Percentiles rank a stretch among this genome's conserved stretches.
Evolutionary conservation across 345 rosid genomes (phyloP).

Genomic region (Citrus australasica): DNA sequence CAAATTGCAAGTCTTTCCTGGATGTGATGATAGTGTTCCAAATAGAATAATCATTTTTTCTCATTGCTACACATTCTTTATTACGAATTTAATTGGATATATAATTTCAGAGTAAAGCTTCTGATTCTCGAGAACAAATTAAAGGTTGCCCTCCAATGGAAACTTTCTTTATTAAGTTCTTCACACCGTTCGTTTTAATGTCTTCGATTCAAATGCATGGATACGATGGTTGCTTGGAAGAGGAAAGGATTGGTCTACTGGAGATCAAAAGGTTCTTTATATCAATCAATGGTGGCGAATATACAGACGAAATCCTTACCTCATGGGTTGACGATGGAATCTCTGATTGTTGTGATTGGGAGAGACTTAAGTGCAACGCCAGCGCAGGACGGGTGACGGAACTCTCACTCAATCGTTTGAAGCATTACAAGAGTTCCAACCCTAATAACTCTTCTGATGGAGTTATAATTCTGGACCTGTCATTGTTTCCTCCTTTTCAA

Average conservation of each 20-base stretch:
- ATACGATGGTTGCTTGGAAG: neutral
- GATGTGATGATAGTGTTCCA: no score
- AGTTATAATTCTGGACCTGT: neutral
- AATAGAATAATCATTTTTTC: no score
- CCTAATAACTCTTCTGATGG: no score
- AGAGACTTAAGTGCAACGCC: constrained; percentile 12
- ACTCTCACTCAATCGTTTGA: neutral
- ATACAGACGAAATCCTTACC: neutral
- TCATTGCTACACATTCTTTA: no score
- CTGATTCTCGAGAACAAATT: no score
- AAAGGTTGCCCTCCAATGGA: no score
- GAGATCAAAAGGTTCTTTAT: constrained; percentile 14
- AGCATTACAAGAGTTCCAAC: no score
- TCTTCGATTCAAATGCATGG: neutral
- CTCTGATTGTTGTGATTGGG: constrained; percentile 5
- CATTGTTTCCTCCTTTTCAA: constrained; percentile 11
- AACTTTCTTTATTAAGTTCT: no score
- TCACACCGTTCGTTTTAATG: neutral
- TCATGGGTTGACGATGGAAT: constrained; percentile 12
- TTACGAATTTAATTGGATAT: no score
- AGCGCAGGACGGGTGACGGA: neutral
- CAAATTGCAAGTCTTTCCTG: no score
- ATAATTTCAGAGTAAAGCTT: no score
- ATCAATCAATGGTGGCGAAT: neutral
- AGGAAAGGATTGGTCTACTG: constrained; percentile 17